These are phyloP conservation scores for Groenewaldozyma tartarivorans DNA, from an alignment of 805 yeast species.

Conservation along the genomic window DNA sequence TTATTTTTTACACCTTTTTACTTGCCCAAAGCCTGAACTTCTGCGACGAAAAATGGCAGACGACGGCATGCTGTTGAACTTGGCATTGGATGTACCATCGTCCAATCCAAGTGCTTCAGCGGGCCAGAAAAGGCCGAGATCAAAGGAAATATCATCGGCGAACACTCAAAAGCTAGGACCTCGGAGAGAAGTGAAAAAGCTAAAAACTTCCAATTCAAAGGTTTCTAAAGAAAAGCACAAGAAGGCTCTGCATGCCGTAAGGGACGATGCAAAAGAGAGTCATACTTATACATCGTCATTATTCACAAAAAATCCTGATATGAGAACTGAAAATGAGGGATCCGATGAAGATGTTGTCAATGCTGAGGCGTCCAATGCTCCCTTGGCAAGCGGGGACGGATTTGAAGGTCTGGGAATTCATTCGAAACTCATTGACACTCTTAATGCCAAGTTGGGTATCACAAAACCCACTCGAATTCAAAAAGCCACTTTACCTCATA, in stretches of 20 bases:
- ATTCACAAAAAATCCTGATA: slow-evolving; percentile 61
- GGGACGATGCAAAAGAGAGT: slow-evolving; percentile 28
- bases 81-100: too few relatives aligned
- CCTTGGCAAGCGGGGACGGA: slow-evolving; percentile 56
- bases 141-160: too few relatives aligned
- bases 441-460: slow-evolving; percentile 44
- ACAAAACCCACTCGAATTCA: slow-evolving; percentile 76
- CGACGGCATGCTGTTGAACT: too few relatives aligned
- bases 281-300: slow-evolving; percentile 76
- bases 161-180: too few relatives aligned
- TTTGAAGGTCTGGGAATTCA: slow-evolving; percentile 67
- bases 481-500: slow-evolving; percentile 62
- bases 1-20: background rate
- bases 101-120: too few relatives aligned
- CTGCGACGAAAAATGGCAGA: too few relatives aligned
- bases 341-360: slow-evolving; percentile 24
- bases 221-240: too few relatives aligned
- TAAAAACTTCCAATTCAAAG: too few relatives aligned
- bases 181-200: too few relatives aligned
- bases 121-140: too few relatives aligned
- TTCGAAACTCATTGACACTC: slow-evolving; percentile 41
- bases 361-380: slow-evolving; percentile 74
- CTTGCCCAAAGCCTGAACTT: too few relatives aligned
- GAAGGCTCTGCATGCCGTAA: too few relatives aligned
- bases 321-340: slow-evolving; percentile 27